Conservation (phyloP, 2,329 filamentous ascomycete species). For the Nothomitra cinnamomea region DNA sequence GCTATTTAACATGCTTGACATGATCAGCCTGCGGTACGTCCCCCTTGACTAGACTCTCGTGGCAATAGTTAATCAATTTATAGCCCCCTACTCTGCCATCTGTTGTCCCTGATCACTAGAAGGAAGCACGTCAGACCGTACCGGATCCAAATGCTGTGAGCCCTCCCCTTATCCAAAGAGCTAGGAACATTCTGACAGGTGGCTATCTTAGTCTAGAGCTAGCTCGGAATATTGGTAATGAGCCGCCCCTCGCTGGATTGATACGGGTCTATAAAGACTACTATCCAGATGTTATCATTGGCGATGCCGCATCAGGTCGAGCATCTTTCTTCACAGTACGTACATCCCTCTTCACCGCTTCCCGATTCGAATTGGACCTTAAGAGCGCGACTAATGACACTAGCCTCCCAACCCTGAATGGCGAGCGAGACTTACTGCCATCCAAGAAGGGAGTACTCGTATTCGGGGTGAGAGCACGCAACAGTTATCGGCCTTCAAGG, state of each 20-base stretch:
- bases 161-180: conserved; percentile 7
- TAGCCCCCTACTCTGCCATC: conserved; percentile 45
- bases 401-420: conserved; percentile 59
- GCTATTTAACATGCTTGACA: conserved; percentile 68
- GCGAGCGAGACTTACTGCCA: conserved; percentile 47
- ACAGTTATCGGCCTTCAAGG: conserved; percentile 42
- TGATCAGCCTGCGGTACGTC: conserved; percentile 51
- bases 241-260: conserved; percentile 56
- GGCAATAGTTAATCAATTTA: conserved; percentile 13
- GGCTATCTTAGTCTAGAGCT: conserved; percentile 26
- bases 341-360: not conserved
- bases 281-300: conserved; percentile 75
- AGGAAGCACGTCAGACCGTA: conserved; percentile 73
- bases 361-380: not conserved
- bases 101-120: conserved; percentile 62
- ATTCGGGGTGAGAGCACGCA: conserved; percentile 22
- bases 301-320: conserved; percentile 36
- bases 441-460: conserved; percentile 40
- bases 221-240: conserved; percentile 36
- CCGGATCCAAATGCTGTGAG: conserved; percentile 53
- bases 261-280: conserved; percentile 79
- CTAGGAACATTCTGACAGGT: not conserved
- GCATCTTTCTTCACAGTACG: conserved; percentile 23
- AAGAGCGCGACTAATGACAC: conserved; percentile 12
- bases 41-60: conserved; percentile 6